phyloP scores from a whole-genome alignment of 106 monocot species.

The Dendrobium chrysotoxum region DNA sequence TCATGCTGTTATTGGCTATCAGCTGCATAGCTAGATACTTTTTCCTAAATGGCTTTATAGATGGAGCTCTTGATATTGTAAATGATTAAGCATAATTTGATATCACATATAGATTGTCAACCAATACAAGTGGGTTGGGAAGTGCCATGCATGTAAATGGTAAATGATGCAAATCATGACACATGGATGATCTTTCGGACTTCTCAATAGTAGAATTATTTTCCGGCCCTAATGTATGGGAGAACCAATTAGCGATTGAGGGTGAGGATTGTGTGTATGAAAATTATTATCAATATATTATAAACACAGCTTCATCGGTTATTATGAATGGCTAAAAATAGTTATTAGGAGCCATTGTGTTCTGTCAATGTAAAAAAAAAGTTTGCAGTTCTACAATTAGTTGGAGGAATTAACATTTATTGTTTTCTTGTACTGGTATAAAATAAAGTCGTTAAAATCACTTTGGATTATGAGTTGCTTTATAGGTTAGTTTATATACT shows the following conservation, averaged over 20 bases:
- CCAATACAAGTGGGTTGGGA: neutral
- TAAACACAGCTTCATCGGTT: neutral
- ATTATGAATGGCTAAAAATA: no score
- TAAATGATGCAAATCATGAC: neutral
- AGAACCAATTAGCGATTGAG: neutral
- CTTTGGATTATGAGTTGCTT: no score
- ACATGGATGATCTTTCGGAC: neutral
- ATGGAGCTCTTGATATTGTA: neutral
- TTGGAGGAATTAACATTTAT: neutral
- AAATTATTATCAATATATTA: neutral
- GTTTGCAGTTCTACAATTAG: neutral
- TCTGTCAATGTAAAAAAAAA: neutral
- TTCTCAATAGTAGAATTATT: no score
- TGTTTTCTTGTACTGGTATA: neutral
- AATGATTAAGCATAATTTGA: neutral
- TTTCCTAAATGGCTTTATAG: neutral
- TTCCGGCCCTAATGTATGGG: no score
- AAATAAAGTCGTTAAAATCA: neutral
- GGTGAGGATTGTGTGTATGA: neutral
- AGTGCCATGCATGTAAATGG: neutral
- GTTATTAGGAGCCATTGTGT: neutral
- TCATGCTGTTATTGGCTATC: no score
- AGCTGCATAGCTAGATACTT: no score
- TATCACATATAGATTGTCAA: neutral
- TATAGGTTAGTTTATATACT: neutral